Conservation (phyloP, 2,329 filamentous ascomycete species). For the Tolypocladium capitatum region DNA sequence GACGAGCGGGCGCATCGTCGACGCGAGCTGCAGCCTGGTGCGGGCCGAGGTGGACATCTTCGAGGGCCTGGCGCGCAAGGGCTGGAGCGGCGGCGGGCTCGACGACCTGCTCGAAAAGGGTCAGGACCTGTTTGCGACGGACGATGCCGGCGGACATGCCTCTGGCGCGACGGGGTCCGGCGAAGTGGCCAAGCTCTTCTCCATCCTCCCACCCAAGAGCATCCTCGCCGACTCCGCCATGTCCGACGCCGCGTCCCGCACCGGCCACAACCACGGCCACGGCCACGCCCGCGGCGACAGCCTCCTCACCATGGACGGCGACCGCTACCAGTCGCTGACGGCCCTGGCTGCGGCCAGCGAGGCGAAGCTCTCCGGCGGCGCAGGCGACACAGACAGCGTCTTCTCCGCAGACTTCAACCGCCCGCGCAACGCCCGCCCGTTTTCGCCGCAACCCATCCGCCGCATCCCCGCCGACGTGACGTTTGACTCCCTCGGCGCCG, state of each 20-base stretch:
- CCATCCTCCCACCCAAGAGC: constrained; percentile 49
- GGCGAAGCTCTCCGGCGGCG: background rate
- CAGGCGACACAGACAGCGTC: constrained; percentile 32
- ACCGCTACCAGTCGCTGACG: constrained; percentile 43
- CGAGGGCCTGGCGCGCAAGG: constrained; percentile 51
- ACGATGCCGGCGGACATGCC: constrained; percentile 19
- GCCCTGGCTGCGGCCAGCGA: background rate
- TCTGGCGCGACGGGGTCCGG: constrained; percentile 15
- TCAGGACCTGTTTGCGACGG: constrained; percentile 43
- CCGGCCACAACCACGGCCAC: background rate
- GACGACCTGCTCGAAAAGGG: constrained; percentile 54
- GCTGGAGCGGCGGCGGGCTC: constrained; percentile 53
- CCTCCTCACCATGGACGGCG: constrained; percentile 32
- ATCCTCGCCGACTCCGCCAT: constrained; percentile 40
- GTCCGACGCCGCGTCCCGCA: constrained; percentile 17
- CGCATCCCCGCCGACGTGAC: constrained; percentile 27
- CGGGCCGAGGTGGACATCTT: constrained; percentile 59
- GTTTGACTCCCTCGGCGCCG: constrained; percentile 22
- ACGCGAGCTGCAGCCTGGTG: constrained; percentile 51
- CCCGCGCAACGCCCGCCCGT: constrained; percentile 41
- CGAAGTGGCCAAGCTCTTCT: constrained; percentile 40
- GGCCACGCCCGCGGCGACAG: constrained; percentile 38
- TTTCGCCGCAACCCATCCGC: constrained; percentile 42
- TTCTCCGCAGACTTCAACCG: constrained; percentile 41
- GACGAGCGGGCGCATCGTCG: constrained; percentile 47